Evolutionary conservation across 179 eudicot species (phyloP).

Genomic region (Silene noctiflora): DNA sequence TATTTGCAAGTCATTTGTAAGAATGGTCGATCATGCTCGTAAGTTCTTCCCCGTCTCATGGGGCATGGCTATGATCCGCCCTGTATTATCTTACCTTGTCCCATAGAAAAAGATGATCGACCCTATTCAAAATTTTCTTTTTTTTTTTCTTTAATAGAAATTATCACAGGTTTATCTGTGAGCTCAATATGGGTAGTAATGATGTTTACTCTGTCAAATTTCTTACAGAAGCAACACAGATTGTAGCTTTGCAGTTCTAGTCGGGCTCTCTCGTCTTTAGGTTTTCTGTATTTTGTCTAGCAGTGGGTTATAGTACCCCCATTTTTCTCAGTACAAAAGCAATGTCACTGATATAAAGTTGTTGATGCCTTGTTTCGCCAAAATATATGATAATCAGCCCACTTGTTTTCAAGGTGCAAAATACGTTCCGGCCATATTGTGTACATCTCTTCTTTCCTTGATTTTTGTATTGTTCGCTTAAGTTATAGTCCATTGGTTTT

Average conservation of each 20-base stretch:
- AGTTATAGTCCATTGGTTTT: no score
- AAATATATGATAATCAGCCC: conserved; percentile 27
- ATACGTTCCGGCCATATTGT: neutral
- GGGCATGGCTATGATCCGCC: conserved; percentile 35
- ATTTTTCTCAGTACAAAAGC: conserved; percentile 38
- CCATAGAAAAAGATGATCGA: conserved; percentile 34
- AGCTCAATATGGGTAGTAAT: conserved; percentile 29
- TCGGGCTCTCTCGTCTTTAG: conserved; percentile 25
- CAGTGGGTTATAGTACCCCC: conserved; percentile 27
- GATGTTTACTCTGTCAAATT: conserved; percentile 20
- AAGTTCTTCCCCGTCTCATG: conserved; percentile 27
- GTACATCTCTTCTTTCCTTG: neutral
- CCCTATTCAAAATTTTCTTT: conserved; percentile 27
- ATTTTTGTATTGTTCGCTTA: no score
- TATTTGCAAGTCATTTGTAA: conserved; percentile 36
- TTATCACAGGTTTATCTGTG: conserved; percentile 25
- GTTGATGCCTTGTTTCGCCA: conserved; percentile 17
- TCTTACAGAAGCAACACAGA: conserved; percentile 22
- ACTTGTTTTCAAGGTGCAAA: conserved; percentile 17
- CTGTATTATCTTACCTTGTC: conserved; percentile 41
- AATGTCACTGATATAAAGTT: conserved; percentile 26
- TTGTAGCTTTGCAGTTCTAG: conserved; percentile 20
- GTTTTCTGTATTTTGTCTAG: conserved; percentile 29
- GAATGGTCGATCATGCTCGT: conserved; percentile 36
- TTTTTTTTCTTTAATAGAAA: conserved; percentile 33